phyloP scores from a whole-genome alignment of 352 stramenopile genomes.

The Phytophthora sp. region DNA sequence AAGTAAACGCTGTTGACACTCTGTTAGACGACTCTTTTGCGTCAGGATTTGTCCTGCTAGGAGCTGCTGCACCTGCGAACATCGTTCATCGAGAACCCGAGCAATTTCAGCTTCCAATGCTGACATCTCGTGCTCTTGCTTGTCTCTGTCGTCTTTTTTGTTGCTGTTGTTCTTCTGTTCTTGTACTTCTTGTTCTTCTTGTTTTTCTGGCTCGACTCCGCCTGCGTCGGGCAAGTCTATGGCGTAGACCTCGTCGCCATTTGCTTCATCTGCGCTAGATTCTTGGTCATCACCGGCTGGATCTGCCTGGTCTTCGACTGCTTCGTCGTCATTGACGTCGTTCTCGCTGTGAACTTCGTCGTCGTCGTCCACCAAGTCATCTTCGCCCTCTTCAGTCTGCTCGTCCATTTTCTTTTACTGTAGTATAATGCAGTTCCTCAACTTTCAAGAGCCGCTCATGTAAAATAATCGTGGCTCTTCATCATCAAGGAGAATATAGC shows the following conservation, averaged over 20 bases:
- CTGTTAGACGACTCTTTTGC: conserved; percentile 13
- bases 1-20: conserved; percentile 20
- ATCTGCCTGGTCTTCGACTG: neutral
- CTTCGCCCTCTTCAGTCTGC: neutral
- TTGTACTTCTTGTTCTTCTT: neutral
- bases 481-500: neutral
- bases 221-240: conserved; percentile 19
- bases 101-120: conserved; percentile 25
- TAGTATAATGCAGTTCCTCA: conserved; percentile 1
- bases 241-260: conserved; percentile 18
- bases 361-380: neutral
- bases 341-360: conserved; percentile 6
- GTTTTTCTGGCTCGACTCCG: neutral
- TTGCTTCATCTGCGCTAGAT: conserved; percentile 3
- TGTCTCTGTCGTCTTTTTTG: neutral
- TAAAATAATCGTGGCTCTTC: neutral
- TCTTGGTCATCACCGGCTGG: conserved; percentile 1
- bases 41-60: conserved; percentile 9
- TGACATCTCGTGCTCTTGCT: conserved; percentile 21
- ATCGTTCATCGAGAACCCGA: conserved; percentile 33
- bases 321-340: conserved; percentile 8
- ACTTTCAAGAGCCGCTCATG: neutral
- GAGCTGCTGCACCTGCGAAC: conserved; percentile 13
- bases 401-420: conserved; percentile 20
- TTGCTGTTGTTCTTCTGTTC: neutral